phyloP scores from a whole-genome alignment of 139 green algal species.

The Chlorella ohadii region DNA sequence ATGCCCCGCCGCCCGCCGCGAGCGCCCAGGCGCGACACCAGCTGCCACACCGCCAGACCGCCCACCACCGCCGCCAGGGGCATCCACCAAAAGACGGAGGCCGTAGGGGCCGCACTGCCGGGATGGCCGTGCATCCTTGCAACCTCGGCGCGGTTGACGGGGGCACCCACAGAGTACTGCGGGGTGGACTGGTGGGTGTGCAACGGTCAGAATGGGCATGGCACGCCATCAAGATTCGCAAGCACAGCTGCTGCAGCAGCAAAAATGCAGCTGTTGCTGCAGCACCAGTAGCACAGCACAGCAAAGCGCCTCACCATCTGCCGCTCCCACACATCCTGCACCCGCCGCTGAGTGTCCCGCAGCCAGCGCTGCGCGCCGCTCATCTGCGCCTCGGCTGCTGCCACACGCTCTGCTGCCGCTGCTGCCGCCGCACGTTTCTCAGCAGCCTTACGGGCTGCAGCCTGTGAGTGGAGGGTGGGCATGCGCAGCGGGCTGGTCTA shows the following conservation, averaged over 20 bases:
- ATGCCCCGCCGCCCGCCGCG: neutral
- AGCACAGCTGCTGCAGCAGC: neutral
- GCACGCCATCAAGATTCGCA: too few relatives aligned
- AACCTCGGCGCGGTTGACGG: too few relatives aligned
- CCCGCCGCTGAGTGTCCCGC: neutral
- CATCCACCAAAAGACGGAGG: constrained; percentile 15
- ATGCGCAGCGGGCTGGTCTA: neutral
- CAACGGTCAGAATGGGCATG: neutral
- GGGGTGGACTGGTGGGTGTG: neutral
- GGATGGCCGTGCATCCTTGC: neutral
- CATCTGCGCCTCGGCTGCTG: neutral
- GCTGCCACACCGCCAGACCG: neutral
- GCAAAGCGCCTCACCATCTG: too few relatives aligned
- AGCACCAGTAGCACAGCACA: neutral
- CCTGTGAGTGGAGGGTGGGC: neutral
- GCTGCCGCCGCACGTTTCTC: neutral
- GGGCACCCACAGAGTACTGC: constrained; percentile 24
- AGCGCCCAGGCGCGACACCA: neutral
- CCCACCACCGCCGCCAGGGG: neutral
- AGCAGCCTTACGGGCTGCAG: neutral
- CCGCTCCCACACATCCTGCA: neutral
- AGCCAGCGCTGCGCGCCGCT: neutral
- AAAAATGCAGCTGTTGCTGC: neutral
- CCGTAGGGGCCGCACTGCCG: neutral
- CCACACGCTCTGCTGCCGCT: neutral